A percentile compares a stretch with the other conserved stretches of the same genome.
phyloP scores from a whole-genome alignment of 176 grass and related monocot species.

The Rhynchospora pubera region DNA sequence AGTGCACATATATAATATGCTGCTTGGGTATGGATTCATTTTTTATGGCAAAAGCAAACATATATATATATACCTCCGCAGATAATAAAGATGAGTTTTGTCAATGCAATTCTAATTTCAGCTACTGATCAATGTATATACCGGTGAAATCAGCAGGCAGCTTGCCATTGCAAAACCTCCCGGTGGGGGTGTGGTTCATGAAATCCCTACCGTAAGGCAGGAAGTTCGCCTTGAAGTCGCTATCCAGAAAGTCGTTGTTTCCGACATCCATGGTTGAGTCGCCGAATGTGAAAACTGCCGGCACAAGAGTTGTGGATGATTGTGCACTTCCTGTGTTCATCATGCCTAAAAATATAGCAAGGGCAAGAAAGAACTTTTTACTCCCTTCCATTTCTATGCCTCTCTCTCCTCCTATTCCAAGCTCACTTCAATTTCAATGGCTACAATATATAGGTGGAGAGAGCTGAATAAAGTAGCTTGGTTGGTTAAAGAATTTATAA shows the following conservation, averaged over 20 bases:
- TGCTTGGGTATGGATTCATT: neutral
- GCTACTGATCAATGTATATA: neutral
- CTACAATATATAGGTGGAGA: neutral
- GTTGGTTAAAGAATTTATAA: neutral
- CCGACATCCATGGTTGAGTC: constrained; percentile 87
- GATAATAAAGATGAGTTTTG: neutral
- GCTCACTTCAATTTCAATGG: neutral
- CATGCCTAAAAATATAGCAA: neutral
- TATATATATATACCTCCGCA: neutral
- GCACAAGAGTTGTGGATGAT: constrained; percentile 28
- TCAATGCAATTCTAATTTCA: neutral
- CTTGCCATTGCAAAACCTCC: constrained; percentile 83
- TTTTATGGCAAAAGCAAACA: neutral
- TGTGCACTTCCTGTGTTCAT: neutral
- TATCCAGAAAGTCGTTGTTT: constrained; percentile 55
- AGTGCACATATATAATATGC: neutral
- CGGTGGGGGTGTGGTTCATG: constrained; percentile 34
- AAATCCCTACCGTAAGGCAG: constrained; percentile 60
- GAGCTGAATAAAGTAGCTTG: neutral
- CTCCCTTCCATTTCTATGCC: neutral
- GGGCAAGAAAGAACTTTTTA: neutral
- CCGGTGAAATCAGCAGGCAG: constrained; percentile 70
- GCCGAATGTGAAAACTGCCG: constrained; percentile 61
- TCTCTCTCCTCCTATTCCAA: neutral
- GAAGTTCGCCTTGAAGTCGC: constrained; percentile 65